phyloP scores from a whole-genome alignment of 768 basidiomycete species.

The Plicaturopsis crispa region DNA sequence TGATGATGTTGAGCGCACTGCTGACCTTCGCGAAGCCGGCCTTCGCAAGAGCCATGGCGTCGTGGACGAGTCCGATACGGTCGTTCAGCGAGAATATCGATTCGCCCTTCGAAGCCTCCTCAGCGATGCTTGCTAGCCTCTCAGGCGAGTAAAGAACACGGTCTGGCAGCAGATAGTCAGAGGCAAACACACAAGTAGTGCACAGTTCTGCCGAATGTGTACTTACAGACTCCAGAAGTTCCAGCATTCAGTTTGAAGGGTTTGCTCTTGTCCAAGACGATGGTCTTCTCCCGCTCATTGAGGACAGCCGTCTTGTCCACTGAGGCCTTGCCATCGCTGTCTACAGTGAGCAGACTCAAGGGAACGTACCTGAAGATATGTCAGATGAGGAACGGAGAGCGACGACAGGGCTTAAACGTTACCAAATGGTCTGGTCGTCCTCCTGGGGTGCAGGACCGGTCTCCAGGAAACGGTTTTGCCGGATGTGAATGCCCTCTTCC shows the following conservation, averaged over 20 bases:
- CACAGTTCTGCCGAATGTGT: no score
- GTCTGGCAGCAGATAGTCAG: constrained; percentile 32
- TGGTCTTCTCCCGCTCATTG: constrained; percentile 54
- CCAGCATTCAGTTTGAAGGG: constrained; percentile 89
- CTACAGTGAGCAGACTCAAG: constrained; percentile 60
- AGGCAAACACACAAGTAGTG: no score
- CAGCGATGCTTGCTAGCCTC: constrained; percentile 68
- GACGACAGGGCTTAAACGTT: constrained; percentile 5
- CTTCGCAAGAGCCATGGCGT: constrained; percentile 71
- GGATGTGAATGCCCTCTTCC: constrained; percentile 61
- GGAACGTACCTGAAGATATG: constrained; percentile 62
- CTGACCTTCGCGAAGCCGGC: constrained; percentile 76
- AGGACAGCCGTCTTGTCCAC: constrained; percentile 63
- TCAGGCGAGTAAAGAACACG: constrained; percentile 84
- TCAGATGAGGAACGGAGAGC: constrained; percentile 3
- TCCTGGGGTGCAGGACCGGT: constrained; percentile 71
- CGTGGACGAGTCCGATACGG: constrained; percentile 82
- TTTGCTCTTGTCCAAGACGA: constrained; percentile 66
- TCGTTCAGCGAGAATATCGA: constrained; percentile 76
- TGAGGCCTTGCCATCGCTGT: constrained; percentile 44
- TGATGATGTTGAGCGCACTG: constrained; percentile 66
- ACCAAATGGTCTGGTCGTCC: constrained; percentile 90
- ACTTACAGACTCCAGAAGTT: constrained; percentile 83
- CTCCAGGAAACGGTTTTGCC: constrained; percentile 90
- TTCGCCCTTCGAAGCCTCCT: constrained; percentile 62